Percentiles rank a stretch among this genome's conserved stretches.
Conservation (phyloP, 306 rosid species). For the Prunus mira region DNA sequence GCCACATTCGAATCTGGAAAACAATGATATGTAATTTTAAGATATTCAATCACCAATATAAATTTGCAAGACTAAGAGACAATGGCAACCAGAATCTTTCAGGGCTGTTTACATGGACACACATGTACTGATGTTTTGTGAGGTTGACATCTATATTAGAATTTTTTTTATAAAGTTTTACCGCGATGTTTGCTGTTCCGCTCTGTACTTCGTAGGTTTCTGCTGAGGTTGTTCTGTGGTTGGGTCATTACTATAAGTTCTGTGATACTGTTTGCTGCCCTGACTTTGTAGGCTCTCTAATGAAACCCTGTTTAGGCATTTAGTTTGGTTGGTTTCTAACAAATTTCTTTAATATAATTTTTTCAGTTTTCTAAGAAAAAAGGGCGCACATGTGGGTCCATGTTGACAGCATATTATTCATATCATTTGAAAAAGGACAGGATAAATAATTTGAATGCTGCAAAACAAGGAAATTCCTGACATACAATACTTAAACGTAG, state of each 20-base stretch:
- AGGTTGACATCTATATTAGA: background rate
- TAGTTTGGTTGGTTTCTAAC: background rate
- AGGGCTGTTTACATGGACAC: background rate
- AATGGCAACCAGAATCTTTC: background rate
- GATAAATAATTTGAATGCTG: background rate
- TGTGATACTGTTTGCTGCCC: background rate
- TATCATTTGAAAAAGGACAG: too few relatives aligned
- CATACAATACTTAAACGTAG: background rate
- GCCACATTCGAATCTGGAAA: constrained; percentile 86
- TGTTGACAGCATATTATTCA: background rate
- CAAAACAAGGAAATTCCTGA: background rate
- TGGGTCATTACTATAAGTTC: background rate
- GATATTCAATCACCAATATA: constrained; percentile 18
- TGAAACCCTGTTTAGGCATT: background rate
- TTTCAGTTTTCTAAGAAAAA: too few relatives aligned
- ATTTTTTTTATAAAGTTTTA: background rate
- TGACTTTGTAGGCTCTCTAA: background rate
- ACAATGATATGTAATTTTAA: constrained; percentile 12
- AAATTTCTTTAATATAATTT: background rate
- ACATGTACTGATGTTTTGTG: background rate
- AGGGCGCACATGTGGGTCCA: background rate
- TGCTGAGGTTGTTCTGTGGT: background rate
- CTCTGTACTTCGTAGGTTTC: background rate
- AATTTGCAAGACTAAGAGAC: constrained; percentile 13
- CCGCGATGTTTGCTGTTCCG: background rate